Base-by-base conservation (phyloP, 2,329 filamentous ascomycete species). In the Arthroderma sp. region DNA sequence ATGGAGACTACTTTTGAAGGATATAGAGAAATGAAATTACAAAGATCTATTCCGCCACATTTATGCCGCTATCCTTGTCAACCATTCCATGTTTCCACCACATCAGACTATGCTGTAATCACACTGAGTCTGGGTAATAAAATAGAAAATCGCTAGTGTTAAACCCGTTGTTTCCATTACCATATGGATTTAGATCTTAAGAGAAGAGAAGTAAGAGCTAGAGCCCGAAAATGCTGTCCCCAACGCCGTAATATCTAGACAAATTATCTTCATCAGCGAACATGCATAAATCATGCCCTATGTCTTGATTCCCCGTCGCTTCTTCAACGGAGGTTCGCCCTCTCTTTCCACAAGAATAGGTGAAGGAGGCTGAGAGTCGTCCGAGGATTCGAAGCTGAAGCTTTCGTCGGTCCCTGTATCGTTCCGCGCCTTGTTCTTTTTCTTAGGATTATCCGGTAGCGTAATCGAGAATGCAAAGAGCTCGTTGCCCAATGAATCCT, bases 1-100 rank as follows among this genome's bases (percentile, higher is more conserved):
- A 52, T 73, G 73, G 59, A 62, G 71, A 59, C 34, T 58, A 60
- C 62, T 67, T 50, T 52, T 69, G 29, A 56, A 52, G 53, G 43
- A 39, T 2, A 22, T 42, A 28, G 34, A 22, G 15, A 22, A 22
- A 22, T 22, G 15, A 22, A 22, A 22, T 22, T 22, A 22, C 15
- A 22, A 22, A 22, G 15, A 22, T 22, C 15, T 22, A 22, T 22
- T 22, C 15, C 15, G 9, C 32, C 32, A 34, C 2, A 34, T 34
- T 34, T 11, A 34, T 34, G 9, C 32, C 37, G 37, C 15, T 34
- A 34, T 34, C 32, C 11, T 34, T 8, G 11, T 9, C 32, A 2
- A 34, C 8, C 8, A 34, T 8, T 11, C 11, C 11, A 8, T 34
- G 32, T 34, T 34, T 34, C 32, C 11, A 34, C 15, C 15, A 22